Evolutionary conservation across 176 grass and related monocot species (phyloP).

Genomic region (Lolium rigidum): DNA sequence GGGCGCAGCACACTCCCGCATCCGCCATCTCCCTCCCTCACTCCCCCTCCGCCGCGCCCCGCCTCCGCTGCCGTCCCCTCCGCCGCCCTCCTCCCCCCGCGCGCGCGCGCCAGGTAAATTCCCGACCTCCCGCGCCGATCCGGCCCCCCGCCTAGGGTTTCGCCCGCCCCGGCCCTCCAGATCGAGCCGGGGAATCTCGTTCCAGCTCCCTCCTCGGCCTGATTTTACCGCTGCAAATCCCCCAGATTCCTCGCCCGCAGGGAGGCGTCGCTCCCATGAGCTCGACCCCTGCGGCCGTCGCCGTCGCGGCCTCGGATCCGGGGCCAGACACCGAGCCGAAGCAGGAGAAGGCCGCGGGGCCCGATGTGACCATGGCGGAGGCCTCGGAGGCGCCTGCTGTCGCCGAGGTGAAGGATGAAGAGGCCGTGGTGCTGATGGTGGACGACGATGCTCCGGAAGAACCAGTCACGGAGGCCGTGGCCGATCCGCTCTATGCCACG

Average conservation of each 20-base stretch:
- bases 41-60: background rate
- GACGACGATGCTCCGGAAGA: no score
- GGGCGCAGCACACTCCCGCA: background rate
- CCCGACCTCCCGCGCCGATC: conserved; percentile 22
- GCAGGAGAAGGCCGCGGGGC: no score
- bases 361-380: no score
- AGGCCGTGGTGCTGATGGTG: no score
- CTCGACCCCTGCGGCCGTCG: conserved; percentile 38
- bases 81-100: background rate
- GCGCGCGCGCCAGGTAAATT: conserved; percentile 41
- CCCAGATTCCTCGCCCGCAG: conserved; percentile 34
- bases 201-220: conserved; percentile 30
- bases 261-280: conserved; percentile 38
- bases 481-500: no score
- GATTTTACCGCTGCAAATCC: conserved; percentile 8
- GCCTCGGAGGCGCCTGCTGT: no score
- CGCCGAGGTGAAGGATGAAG: no score
- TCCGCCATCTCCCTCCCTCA: background rate
- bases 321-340: background rate
- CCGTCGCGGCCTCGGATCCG: conserved; percentile 54
- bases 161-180: conserved; percentile 19
- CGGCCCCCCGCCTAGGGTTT: conserved; percentile 48
- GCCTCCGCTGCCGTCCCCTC: background rate
- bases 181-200: conserved; percentile 45
- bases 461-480: no score